A percentile compares a stretch with the other conserved stretches of the same genome.
Evolutionary conservation across 768 basidiomycete genomes (phyloP).

Genomic region (Atractiella rhizophila): DNA sequence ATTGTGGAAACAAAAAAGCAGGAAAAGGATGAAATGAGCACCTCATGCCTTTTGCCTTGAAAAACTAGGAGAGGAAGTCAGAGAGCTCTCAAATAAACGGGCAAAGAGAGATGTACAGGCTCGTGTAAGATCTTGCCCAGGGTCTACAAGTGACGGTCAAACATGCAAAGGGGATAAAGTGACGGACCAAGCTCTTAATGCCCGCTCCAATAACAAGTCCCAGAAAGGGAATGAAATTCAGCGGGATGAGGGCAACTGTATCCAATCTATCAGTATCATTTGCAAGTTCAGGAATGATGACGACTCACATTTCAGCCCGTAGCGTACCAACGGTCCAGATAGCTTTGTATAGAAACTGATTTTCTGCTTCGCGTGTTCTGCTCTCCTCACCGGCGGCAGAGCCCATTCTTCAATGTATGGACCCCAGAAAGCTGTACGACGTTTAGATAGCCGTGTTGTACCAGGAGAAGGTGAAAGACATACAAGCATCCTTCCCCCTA

Average conservation of each 20-base stretch:
- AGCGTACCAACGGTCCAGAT: slow-evolving; percentile 7
- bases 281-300: neutral
- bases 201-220: slow-evolving; percentile 9
- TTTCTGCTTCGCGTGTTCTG: slow-evolving; percentile 10
- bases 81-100: neutral
- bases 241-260: slow-evolving; percentile 15
- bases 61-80: slow-evolving; percentile 15
- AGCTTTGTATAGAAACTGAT: slow-evolving; percentile 9
- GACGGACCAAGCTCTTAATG: slow-evolving; percentile 4
- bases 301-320: slow-evolving; percentile 11
- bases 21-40: slow-evolving; percentile 8
- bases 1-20: no score
- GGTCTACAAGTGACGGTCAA: slow-evolving; percentile 19
- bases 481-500: slow-evolving; percentile 11
- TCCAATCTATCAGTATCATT: neutral
- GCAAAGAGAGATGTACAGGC: slow-evolving; percentile 9
- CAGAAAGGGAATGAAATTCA: slow-evolving; percentile 14
- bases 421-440: slow-evolving; percentile 12
- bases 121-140: slow-evolving; percentile 21
- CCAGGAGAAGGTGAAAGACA: neutral
- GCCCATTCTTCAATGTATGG: slow-evolving; percentile 17
- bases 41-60: slow-evolving; percentile 24
- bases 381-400: slow-evolving; percentile 13
- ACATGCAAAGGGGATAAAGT: slow-evolving; percentile 14
- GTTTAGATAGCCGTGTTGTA: neutral